Evolutionary conservation across 176 grass and related monocot species (phyloP), one percentile per base, ranked within the genome.

Genomic region (Dactylis glomerata): DNA sequence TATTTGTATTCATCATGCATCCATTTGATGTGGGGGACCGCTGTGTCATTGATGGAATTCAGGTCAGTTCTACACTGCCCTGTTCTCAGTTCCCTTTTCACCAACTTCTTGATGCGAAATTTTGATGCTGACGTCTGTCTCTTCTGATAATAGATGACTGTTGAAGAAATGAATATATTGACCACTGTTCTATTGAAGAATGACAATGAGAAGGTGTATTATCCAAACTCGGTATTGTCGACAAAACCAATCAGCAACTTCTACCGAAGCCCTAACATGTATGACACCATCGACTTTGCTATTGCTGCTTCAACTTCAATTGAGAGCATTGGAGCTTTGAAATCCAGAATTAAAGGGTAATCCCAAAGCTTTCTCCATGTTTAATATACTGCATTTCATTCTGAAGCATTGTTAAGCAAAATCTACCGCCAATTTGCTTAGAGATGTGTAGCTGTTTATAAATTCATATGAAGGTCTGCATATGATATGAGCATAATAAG

Each of bases 161-260:
- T 98, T 1, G 96, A 98, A 90, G 96, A 98, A 94, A 98, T 98
- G 96, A 95, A 98, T 86, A 98, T 98, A 86, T 82, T 98, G 34
- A 98, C 96, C 34, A 98, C 96, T n/a, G 83, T 95, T 47, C 92
- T 98, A 37, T 68, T 98, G 85, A 93, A 89, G 84, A 83, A 94
- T 75, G 93, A 98, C 74, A 95, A 93, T 54, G 93, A 96, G 88
- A 99, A 99, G 82, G 81, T 99, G 80, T 99, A 92, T 81, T 99
- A 99, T 80, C 93, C 96, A 62, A 99, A 99, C 86, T 88, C 96
- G 4, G 96, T 96, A 30, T 51, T 99, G 61, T 85, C 92, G 14
- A 87, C 89, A 32, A 99, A 94, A 84, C 75, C 96, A 28, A 99
- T 99, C 89, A 96, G 93, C 90, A 99, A 99, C 64, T 99, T 94